Base-by-base conservation (phyloP, 106 monocot species). In the Vanilla planifolia region DNA sequence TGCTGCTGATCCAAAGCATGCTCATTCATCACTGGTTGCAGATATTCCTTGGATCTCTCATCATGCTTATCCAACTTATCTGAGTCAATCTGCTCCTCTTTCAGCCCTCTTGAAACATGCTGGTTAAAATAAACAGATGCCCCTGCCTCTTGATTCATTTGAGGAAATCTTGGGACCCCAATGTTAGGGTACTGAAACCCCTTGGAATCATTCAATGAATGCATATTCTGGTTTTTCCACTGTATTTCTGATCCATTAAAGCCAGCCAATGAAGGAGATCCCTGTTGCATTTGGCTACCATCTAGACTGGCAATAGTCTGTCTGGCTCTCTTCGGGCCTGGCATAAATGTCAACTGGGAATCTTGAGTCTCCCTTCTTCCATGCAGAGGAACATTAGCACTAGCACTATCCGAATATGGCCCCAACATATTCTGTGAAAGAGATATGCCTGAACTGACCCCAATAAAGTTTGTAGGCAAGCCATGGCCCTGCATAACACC, bases 281-380 rank as follows among this genome's bases (percentile, higher is more conserved):
- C 1, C 45, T 72, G 81, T 32, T 77, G 78, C 27, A 79, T 81
- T 51, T 76, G 79, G 22, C 75, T 63, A 15, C 62, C 70, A 73
- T 88, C 88, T 11, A 83, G 29, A 25, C 79, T 72, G 15, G 78
- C 40, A 27, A 61, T 46, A 23, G 46, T 57, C 21, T 77, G 83
- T 55, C 71, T 90, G 59, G 57, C 10, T 67, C 83, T 83, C 75
- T 77, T 89, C 24, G 58, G 46, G 8, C 50, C 65, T 25, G 47
- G 9, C 11, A 59, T 19, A n/a, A 71, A 29, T 66, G 71, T 10
- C 34, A 68, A 48, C 59, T 83, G 79, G 20, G 73, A 22, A 61
- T 80, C 83, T 36, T 69, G 77, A 59, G 57, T 79, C 33, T 86
- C 86, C 65, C 77, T 83, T 67, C 86, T 86, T 44, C 70, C 75